phyloP scores from a whole-genome alignment of 2,329 filamentous ascomycete genomes.

The Canariomyces notabilis region DNA sequence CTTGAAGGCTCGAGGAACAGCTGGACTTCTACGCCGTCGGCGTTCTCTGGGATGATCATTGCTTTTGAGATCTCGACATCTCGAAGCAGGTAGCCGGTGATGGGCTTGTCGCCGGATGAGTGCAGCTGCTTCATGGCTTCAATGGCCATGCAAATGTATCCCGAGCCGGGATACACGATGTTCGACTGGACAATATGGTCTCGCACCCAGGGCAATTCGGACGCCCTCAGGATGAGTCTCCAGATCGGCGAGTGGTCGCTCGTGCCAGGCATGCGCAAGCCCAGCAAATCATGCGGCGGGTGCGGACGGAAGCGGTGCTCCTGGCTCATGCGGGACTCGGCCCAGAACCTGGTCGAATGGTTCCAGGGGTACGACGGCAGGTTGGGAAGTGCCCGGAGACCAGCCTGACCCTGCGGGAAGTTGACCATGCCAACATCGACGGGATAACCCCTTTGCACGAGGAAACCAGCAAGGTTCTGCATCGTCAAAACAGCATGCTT shows the following conservation, averaged over 20 bases:
- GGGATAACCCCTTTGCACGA: background rate
- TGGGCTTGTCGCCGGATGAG: background rate
- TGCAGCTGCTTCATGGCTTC: constrained; percentile 31
- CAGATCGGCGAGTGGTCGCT: constrained; percentile 34
- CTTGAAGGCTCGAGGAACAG: constrained; percentile 20
- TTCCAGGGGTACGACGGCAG: constrained; percentile 40
- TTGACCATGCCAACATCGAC: background rate
- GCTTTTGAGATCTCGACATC: constrained; percentile 30
- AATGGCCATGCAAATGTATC: constrained; percentile 35
- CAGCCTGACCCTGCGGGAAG: constrained; percentile 8
- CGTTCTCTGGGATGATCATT: constrained; percentile 28
- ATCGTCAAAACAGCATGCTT: constrained; percentile 21
- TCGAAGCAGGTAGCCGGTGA: constrained; percentile 29
- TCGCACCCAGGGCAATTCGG: constrained; percentile 40
- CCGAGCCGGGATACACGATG: constrained; percentile 34
- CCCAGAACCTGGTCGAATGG: constrained; percentile 35
- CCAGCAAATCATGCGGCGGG: constrained; percentile 28
- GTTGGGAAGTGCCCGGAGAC: constrained; percentile 26
- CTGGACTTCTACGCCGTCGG: constrained; percentile 30
- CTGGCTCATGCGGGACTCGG: constrained; percentile 32
- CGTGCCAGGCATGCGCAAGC: constrained; percentile 24
- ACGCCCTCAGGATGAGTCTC: constrained; percentile 40
- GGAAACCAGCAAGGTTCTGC: constrained; percentile 3
- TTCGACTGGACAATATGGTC: constrained; percentile 35
- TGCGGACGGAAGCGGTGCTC: constrained; percentile 29